Base-by-base conservation (phyloP, 495 filamentous ascomycete species). In the Trichodelitschia bisporula region DNA sequence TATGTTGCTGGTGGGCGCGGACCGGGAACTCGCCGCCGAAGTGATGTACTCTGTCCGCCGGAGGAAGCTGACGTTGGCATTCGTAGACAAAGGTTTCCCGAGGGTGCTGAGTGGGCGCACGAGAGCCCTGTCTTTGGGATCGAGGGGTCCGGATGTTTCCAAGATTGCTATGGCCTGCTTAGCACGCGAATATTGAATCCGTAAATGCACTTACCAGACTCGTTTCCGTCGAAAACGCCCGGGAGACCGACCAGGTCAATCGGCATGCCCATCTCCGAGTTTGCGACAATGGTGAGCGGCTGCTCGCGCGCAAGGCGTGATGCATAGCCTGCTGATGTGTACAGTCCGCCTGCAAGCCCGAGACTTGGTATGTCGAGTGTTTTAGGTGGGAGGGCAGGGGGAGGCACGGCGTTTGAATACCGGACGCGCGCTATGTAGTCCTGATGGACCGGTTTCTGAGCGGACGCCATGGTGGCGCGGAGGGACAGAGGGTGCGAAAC, bases 201-300 rank as follows among this genome's bases (percentile, higher is more conserved):
- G 6, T 6, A 24, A 24, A 24, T 6, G 21, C 10, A 64, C 80
- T 41, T 61, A 93, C 86, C 76, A 51, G 73, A 76, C 58, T 97
- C 86, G 53, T 97, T 78, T 32, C 83, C 83, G 38, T 95, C 66
- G 45, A 95, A 92, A 26, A 95, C 66, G 0, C 82, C 76, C 4
- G 89, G 89, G 49, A 95, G 72, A 38, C 89, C 86, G 26, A 93
- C 73, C 26, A 97, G 55, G 48, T 97, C 84, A 48, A 97, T 68
- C 23, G 78, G 79, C 84, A 97, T 93, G 20, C 89, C 86, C 35
- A 92, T 66, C 56, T 95, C 89, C 13, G 82, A 83, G 66, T 97
- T 89, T 14, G 82, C 80, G 50, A 95, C 86, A 31, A 97, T 82
- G 37, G 90, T 92, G 3, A 89, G 56, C n/a, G 82, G 69, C 54